These are phyloP conservation scores for Podospora anserina DNA, from an alignment of 495 filamentous ascomycete genomes.

Conservation along the genomic window DNA sequence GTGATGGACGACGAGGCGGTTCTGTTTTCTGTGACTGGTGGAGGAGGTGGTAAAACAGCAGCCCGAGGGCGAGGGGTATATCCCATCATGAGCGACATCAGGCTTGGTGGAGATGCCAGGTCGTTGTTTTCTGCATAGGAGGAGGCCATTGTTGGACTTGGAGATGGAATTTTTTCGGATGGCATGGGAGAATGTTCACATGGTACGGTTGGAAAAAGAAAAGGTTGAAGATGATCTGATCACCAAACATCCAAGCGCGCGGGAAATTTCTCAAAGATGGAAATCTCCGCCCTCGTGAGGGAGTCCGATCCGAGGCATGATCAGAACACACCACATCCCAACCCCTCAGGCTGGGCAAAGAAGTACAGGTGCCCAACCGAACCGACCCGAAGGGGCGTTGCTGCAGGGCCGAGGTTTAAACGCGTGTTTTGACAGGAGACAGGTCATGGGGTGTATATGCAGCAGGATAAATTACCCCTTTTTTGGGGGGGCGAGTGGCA, in stretches of 20 bases:
- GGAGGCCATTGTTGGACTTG: not conserved
- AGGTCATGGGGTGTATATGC: not conserved
- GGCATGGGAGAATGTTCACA: not conserved
- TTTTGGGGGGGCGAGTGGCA: not conserved
- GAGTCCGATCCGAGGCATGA: not conserved
- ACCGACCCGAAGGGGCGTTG: not conserved
- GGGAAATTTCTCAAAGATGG: not conserved
- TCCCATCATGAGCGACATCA: not conserved
- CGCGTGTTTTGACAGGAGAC: not conserved
- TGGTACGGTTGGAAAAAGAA: not conserved
- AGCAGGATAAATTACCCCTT: not conserved
- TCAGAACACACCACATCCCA: not conserved
- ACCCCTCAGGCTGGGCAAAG: not conserved
- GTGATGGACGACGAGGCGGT: not conserved
- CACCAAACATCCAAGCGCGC: not conserved
- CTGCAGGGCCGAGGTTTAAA: not conserved
- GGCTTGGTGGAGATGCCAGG: not conserved
- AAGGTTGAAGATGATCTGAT: not conserved
- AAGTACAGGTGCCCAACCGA: not conserved
- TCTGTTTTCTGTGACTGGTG: not conserved
- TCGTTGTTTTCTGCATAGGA: not conserved
- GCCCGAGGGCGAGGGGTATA: not conserved
- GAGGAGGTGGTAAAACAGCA: not conserved
- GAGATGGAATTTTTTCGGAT: no score
- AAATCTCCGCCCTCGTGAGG: not conserved